These are phyloP conservation scores for Dictyostelium citrinum DNA, from an alignment of 78 protist genomes.

Conservation along the genomic window DNA sequence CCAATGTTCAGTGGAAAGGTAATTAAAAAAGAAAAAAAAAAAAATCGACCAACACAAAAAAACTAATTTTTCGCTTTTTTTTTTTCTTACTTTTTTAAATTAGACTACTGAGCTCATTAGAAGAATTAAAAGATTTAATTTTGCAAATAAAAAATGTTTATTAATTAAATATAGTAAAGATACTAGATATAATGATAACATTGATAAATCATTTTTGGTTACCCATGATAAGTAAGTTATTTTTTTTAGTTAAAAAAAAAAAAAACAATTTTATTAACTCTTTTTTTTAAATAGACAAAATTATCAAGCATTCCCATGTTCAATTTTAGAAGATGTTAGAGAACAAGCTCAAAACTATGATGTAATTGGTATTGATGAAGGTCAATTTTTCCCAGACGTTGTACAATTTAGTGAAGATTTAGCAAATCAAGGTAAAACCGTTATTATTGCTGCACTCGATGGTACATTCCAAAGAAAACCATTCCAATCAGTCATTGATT, in stretches of 20 bases:
- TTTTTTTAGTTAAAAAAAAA: not conserved
- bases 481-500: slow-evolving; percentile 78
- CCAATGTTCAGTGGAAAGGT: slow-evolving; percentile 94
- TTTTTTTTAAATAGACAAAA: slow-evolving; percentile 24
- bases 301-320: slow-evolving; percentile 77
- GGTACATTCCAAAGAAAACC: slow-evolving; percentile 90
- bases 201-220: slow-evolving; percentile 24
- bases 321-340: slow-evolving; percentile 44
- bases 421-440: slow-evolving; percentile 92
- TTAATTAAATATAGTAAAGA: slow-evolving; percentile 86
- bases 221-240: slow-evolving; percentile 89
- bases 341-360: slow-evolving; percentile 51
- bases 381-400: slow-evolving; percentile 94
- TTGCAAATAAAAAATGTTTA: slow-evolving; percentile 79
- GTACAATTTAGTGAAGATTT: slow-evolving; percentile 83
- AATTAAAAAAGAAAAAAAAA: not conserved
- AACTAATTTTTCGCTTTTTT: not conserved
- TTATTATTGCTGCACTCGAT: slow-evolving; percentile 93
- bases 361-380: slow-evolving; percentile 96
- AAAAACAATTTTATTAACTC: not conserved
- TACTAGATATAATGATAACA: slow-evolving; percentile 80
- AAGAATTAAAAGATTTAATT: slow-evolving; percentile 75
- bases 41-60: not conserved
- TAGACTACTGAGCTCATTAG: slow-evolving; percentile 92
- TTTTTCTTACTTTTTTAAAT: not conserved